Evolutionary conservation across 1,139 yeast genomes (phyloP), one percentile per base, ranked within the genome.

Genomic region (Scheffersomyces cryptocercus): DNA sequence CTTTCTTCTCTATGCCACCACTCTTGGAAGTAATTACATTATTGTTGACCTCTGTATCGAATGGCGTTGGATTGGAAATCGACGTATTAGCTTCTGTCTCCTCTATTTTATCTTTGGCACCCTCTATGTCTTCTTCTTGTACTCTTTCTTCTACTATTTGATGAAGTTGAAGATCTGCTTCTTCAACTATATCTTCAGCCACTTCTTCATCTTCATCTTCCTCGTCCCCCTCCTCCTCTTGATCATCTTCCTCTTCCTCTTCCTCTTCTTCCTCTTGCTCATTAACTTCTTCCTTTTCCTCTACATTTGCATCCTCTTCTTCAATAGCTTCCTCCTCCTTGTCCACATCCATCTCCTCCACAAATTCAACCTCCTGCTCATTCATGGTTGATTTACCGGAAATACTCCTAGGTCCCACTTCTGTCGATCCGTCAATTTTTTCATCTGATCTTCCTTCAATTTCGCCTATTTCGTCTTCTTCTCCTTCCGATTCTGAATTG

Each of bases 201-300:
- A 11, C 38, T 11, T 16, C 33, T 11, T 9, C 28, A 11, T 36
- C 42, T 5, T 48, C 52, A 16, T 39, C 35, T n/a, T 42, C 49
- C 11, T 42, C 50, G 6, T 31, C 42, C 12, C 37, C 41, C 14
- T 38, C 44, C 20, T 34, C 42, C 28, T 40, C 48, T 14, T 36
- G 35, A 11, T 14, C 51, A 9, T 48, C 40, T n/a, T 42, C 50
- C 12, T 37, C 48, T 5, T 41, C 47, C 15, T 47, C 54, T 5
- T 43, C 45, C 12, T 15, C 49, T 3, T 38, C 41, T 31, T 41
- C 49, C 14, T 37, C 47, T 15, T 38, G 41, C 8, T 13, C 33
- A 6, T 48, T 49, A n/a, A 40, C 46, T 3, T 11, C 10, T 1
- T 31, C 35, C 3, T 14, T 24, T 31, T 32, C 13, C 29, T 13